These are phyloP conservation scores for Acer yangbiense DNA, from an alignment of 345 rosid genomes.

Conservation along the genomic window DNA sequence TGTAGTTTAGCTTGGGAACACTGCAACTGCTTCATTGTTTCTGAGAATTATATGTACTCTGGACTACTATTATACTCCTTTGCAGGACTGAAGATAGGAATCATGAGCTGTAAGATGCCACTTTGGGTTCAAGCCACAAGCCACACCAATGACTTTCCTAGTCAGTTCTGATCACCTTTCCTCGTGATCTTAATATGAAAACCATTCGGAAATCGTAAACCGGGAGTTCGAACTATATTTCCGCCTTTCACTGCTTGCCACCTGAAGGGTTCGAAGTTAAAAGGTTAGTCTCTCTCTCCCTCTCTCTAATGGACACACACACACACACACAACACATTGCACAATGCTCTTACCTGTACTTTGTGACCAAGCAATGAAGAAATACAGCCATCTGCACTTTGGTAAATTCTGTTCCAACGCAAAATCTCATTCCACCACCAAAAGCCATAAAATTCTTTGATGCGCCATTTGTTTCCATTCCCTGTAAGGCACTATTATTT, in stretches of 20 bases:
- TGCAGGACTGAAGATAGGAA: conserved; percentile 24
- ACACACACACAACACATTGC: conserved; percentile 5
- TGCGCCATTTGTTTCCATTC: conserved; percentile 52
- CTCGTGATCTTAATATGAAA: conserved; percentile 57
- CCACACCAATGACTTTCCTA: conserved; percentile 8
- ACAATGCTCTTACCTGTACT: conserved; percentile 61
- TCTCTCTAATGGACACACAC: neutral
- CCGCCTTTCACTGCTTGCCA: conserved; percentile 80
- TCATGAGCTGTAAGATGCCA: conserved; percentile 13
- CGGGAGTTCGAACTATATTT: conserved; percentile 71
- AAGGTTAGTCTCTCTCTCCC: conserved; percentile 19
- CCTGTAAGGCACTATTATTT: conserved; percentile 44
- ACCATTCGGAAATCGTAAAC: conserved; percentile 83
- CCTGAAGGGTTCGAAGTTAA: conserved; percentile 42
- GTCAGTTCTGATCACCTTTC: conserved; percentile 32
- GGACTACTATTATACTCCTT: conserved; percentile 11
- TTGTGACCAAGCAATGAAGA: conserved; percentile 80
- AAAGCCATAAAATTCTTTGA: conserved; percentile 90
- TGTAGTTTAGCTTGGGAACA: conserved; percentile 13
- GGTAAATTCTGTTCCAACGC: conserved; percentile 91
- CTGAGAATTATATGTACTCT: neutral
- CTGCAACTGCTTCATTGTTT: neutral
- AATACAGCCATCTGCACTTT: conserved; percentile 86
- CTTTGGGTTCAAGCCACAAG: neutral
- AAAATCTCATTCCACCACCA: conserved; percentile 97